Evolutionary conservation across 148 eudicot genomes (phyloP), one percentile per base, ranked within the genome.

Genomic region (Amaranthus palmeri): DNA sequence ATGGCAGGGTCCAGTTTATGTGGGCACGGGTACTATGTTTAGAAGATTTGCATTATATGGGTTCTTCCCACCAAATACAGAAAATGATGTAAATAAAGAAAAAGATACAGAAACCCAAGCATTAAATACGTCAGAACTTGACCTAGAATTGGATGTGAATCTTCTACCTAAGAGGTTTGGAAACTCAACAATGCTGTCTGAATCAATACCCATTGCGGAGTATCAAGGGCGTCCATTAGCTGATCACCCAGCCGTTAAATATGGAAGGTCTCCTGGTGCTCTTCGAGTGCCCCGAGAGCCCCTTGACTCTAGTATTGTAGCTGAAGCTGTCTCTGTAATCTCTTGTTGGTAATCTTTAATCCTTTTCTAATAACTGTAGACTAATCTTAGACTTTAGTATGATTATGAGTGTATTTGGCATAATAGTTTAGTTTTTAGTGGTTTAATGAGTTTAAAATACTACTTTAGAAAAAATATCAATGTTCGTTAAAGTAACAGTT

Each of bases 11-110:
- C 98, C 98, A 5, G 86, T 95, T 25, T 95, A 95, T 61, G 98
- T 95, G 61, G 98, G 98, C 7, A 95, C 98, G 1, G 98, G 98
- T 2, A 67, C 77, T 58, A 91, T 95, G 97, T 95, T 95, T 67
- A 85, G 97, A 73, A 73, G 98, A 61, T 95, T 95, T 78, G 98
- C 98, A 3, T 67, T 95, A 61, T 95, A 91, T 50, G 98, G 97
- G 10, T 95, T 95, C 42, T 96, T 91, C 54, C 98, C 98, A 7
- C 97, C 97, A 8, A 75, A 88, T 70, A 78, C 80, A 3, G 86
- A 86, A 11, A 84, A 67, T 57, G 45, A 10, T 8, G 0, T 74
- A 53, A 55, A 60, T 72, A 44, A 64, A 42, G 56, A 46, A 45
- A 69, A 79, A 50, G 84, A 84, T 8, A 3, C 82, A 0, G 82